These are phyloP conservation scores for Zychaea mexicana DNA, from an alignment of 371 early-diverging fungal species.

Conservation along the genomic window DNA sequence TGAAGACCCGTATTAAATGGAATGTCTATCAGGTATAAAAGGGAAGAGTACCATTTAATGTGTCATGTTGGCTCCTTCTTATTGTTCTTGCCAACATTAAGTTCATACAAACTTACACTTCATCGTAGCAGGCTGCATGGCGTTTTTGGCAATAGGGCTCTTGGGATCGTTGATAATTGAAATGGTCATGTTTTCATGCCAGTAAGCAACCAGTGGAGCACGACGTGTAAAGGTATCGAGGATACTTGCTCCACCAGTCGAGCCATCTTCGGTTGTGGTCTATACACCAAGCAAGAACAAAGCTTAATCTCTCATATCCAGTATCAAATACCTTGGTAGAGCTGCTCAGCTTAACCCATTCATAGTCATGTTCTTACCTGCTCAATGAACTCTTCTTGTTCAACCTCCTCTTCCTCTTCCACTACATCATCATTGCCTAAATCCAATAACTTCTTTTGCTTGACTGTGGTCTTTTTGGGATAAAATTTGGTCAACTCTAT, in stretches of 20 bases:
- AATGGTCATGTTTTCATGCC: constrained; percentile 86
- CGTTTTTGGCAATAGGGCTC: constrained; percentile 44
- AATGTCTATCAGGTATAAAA: constrained; percentile 38
- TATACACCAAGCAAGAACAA: not conserved
- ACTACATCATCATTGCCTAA: constrained; percentile 43
- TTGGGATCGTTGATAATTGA: constrained; percentile 58
- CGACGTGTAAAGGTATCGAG: constrained; percentile 37
- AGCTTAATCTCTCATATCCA: too few species aligned
- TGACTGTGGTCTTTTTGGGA: constrained; percentile 60
- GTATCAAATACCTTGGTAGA: too few species aligned
- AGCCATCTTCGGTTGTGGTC: constrained; percentile 13
- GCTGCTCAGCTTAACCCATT: too few species aligned
- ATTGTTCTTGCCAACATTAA: not conserved
- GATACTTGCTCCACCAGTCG: constrained; percentile 18
- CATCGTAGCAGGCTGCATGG: constrained; percentile 54
- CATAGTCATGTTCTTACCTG: not conserved
- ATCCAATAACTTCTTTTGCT: constrained; percentile 73
- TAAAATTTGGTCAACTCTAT: constrained; percentile 73
- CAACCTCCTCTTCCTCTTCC: constrained; percentile 8
- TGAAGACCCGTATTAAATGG: constrained; percentile 35
- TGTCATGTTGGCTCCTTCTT: too few species aligned
- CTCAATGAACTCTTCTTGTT: constrained; percentile 8
- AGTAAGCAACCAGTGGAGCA: constrained; percentile 75
- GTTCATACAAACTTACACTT: constrained; percentile 37
- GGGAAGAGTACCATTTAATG: not conserved